Conservation (phyloP, 495 filamentous ascomycete genomes). For the Aspergillus cavernicola region DNA sequence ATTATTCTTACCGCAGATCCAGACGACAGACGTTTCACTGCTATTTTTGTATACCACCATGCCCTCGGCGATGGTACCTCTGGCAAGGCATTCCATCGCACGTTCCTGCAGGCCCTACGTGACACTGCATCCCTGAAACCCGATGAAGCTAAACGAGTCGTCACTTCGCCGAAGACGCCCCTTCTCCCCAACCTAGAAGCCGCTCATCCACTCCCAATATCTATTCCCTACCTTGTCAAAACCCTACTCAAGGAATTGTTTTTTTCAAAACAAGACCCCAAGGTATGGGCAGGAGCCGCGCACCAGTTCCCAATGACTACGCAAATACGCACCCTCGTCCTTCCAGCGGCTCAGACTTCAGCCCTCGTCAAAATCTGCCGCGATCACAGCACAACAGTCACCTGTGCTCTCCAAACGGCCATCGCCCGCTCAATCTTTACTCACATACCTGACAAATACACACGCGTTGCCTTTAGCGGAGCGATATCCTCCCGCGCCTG, state of each 20-base stretch:
- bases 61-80: slow-evolving; percentile 33
- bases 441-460: slow-evolving; percentile 23
- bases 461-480: slow-evolving; percentile 19
- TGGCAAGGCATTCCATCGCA: slow-evolving; percentile 33
- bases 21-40: slow-evolving; percentile 26
- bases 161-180: slow-evolving; percentile 25
- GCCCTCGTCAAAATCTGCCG: slow-evolving; percentile 25
- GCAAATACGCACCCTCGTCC: slow-evolving; percentile 15
- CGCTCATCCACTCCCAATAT: slow-evolving; percentile 25
- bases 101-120: slow-evolving; percentile 27
- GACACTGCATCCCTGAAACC: slow-evolving; percentile 4
- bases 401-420: slow-evolving; percentile 29
- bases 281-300: slow-evolving; percentile 25
- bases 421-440: slow-evolving; percentile 34
- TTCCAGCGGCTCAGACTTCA: slow-evolving; percentile 19
- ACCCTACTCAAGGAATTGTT: slow-evolving; percentile 28
- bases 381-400: slow-evolving; percentile 35
- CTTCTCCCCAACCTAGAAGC: slow-evolving; percentile 31
- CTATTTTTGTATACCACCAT: slow-evolving; percentile 38
- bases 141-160: slow-evolving; percentile 19
- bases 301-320: slow-evolving; percentile 21
- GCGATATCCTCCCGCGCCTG: slow-evolving; percentile 34
- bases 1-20: slow-evolving; percentile 24
- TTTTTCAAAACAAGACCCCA: slow-evolving; percentile 17
- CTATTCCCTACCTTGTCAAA: slow-evolving; percentile 21